Conservation (phyloP, 1,139 yeast species). For the Blastobotrys apis region DNA sequence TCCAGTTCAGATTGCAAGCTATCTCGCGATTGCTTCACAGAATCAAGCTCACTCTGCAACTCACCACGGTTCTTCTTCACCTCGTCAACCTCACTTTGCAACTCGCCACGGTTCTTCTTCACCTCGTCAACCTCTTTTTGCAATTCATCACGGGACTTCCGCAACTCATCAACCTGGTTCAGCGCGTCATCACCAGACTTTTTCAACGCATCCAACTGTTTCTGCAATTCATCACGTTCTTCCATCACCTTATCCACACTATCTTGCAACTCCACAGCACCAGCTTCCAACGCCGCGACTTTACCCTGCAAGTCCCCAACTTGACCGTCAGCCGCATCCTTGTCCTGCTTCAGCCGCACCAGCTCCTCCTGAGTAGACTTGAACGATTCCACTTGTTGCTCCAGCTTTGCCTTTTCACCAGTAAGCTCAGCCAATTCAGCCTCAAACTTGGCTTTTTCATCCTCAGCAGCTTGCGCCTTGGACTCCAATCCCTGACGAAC, state of each 20-base stretch:
- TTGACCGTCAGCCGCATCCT: too few relatives aligned
- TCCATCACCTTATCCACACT: conserved; percentile 20
- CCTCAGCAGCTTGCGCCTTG: conserved; percentile 5
- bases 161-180: conserved; percentile 27
- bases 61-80: not conserved
- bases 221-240: conserved; percentile 43
- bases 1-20: too few relatives aligned
- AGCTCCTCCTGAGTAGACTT: too few relatives aligned
- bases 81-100: not conserved
- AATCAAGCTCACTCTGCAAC: not conserved
- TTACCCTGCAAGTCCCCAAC: too few relatives aligned
- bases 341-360: too few relatives aligned
- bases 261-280: conserved; percentile 14
- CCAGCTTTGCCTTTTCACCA: not conserved
- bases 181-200: conserved; percentile 59
- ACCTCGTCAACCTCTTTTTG: not conserved
- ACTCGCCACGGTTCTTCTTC: not conserved
- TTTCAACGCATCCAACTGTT: conserved; percentile 71
- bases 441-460: not conserved
- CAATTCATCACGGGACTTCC: not conserved
- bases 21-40: not conserved
- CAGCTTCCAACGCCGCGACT: too few relatives aligned
- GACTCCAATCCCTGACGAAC: conserved; percentile 7
- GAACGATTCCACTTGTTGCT: too few relatives aligned
- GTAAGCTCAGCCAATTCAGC: not conserved